phyloP scores from a whole-genome alignment of 495 filamentous ascomycete genomes.

The Xylaria venustula region DNA sequence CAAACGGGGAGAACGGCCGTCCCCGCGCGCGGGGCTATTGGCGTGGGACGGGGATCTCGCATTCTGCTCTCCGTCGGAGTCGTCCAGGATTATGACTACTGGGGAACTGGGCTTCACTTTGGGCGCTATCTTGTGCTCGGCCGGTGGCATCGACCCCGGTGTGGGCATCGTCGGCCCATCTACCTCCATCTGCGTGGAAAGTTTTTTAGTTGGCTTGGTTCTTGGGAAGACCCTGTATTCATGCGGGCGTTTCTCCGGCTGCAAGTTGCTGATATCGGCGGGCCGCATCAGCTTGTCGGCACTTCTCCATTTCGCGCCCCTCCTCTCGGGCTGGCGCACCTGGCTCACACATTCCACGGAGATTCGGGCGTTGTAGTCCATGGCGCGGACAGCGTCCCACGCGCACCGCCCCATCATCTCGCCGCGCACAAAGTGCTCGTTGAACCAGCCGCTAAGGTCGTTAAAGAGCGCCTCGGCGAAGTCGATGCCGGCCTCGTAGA shows the following conservation, averaged over 20 bases:
- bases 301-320: too few relatives aligned
- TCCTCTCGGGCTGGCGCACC: too few relatives aligned
- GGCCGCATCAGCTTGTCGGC: neutral
- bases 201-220: neutral
- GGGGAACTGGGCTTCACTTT: too few relatives aligned
- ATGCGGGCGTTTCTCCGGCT: neutral
- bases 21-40: too few relatives aligned
- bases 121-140: too few relatives aligned
- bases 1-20: too few relatives aligned
- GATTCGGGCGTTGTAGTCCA: slow-evolving; percentile 23
- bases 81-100: too few relatives aligned
- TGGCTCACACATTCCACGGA: slow-evolving; percentile 20
- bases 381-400: slow-evolving; percentile 4
- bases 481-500: neutral
- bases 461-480: slow-evolving; percentile 13
- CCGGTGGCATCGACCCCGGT: too few relatives aligned
- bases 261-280: neutral
- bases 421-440: slow-evolving; percentile 20
- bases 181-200: too few relatives aligned
- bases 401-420: slow-evolving; percentile 28
- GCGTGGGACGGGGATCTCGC: too few relatives aligned
- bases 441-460: slow-evolving; percentile 17
- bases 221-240: neutral
- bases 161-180: too few relatives aligned
- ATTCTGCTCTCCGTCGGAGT: too few relatives aligned